These are phyloP conservation scores for Chaetoscypha palmicola DNA, from an alignment of 2,329 filamentous ascomycete genomes.

Conservation along the genomic window DNA sequence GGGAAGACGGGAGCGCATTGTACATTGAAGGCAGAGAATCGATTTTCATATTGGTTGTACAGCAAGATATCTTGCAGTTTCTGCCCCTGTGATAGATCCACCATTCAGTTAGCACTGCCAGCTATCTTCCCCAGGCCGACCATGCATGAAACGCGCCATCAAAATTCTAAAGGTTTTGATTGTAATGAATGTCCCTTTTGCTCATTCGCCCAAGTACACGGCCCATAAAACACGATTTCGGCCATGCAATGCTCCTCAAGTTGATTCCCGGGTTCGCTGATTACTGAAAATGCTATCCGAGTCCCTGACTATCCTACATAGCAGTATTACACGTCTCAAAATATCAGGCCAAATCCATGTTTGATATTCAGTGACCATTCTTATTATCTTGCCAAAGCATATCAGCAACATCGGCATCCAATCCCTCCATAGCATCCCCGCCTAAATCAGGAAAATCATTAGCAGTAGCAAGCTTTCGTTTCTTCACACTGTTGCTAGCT, in stretches of 20 bases:
- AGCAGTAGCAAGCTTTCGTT: slow-evolving; percentile 40
- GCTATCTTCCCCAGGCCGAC: not conserved
- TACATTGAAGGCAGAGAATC: slow-evolving; percentile 23
- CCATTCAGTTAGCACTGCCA: not conserved
- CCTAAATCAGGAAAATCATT: slow-evolving; percentile 40
- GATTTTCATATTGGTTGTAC: slow-evolving; percentile 9
- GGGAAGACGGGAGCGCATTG: slow-evolving; percentile 8
- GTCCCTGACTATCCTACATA: no score
- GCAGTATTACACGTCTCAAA: no score
- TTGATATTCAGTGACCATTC: slow-evolving; percentile 5
- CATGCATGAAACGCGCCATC: no score
- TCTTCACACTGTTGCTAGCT: slow-evolving; percentile 33
- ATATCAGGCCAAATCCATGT: no score
- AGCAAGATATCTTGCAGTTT: not conserved
- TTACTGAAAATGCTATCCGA: no score
- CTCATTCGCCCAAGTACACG: no score
- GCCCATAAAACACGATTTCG: no score
- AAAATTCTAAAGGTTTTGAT: no score
- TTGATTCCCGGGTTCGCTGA: no score
- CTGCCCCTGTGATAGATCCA: not conserved
- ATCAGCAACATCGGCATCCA: slow-evolving; percentile 56
- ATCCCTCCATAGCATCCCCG: slow-evolving; percentile 45
- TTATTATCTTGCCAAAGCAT: slow-evolving; percentile 38
- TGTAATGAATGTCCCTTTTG: no score
- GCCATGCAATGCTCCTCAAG: no score